Percentiles rank a stretch among this genome's conserved stretches.
These are phyloP conservation scores for Colletotrichum euphorbiae DNA, from an alignment of 2,329 filamentous ascomycete genomes.

Conservation along the genomic window DNA sequence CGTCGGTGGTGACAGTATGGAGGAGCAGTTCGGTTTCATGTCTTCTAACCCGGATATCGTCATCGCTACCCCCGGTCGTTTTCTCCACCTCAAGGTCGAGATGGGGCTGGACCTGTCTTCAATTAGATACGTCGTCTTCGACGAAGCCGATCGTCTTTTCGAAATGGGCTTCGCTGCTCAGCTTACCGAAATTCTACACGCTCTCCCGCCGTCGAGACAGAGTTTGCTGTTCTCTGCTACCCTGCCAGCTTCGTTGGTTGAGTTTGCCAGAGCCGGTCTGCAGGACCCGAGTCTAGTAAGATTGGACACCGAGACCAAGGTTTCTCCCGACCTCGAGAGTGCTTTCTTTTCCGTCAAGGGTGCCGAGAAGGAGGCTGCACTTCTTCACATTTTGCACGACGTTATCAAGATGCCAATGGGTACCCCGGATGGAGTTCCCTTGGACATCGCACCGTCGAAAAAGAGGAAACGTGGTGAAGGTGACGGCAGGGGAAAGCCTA, in stretches of 20 bases:
- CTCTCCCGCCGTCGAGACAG: conserved; percentile 85
- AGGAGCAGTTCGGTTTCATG: conserved; percentile 95
- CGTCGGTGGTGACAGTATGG: conserved; percentile 93
- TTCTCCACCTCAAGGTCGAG: conserved; percentile 95
- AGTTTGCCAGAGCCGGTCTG: conserved; percentile 92
- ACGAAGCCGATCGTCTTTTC: conserved; percentile 96
- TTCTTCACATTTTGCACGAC: conserved; percentile 89
- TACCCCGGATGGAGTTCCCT: conserved; percentile 63
- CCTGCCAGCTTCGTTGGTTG: conserved; percentile 90
- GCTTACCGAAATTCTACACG: conserved; percentile 90
- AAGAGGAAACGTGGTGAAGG: conserved; percentile 77
- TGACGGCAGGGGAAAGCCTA: conserved; percentile 76
- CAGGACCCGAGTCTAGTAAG: conserved; percentile 93
- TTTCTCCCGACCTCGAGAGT: conserved; percentile 94
- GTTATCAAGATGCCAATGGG: conserved; percentile 90
- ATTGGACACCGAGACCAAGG: conserved; percentile 93
- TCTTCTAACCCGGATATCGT: conserved; percentile 95
- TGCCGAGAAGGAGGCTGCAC: conserved; percentile 91
- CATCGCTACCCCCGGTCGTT: conserved; percentile 96
- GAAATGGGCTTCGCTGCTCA: conserved; percentile 99
- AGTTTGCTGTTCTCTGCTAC: conserved; percentile 96
- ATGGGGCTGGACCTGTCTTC: conserved; percentile 94
- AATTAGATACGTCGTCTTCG: conserved; percentile 94
- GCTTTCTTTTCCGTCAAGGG: conserved; percentile 95
- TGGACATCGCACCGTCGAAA: conserved; percentile 64